A percentile compares a stretch with the other conserved stretches of the same genome.
Conservation (phyloP, 1,284 basidiomycete species). For the Tetrapyrgos nigripes region DNA sequence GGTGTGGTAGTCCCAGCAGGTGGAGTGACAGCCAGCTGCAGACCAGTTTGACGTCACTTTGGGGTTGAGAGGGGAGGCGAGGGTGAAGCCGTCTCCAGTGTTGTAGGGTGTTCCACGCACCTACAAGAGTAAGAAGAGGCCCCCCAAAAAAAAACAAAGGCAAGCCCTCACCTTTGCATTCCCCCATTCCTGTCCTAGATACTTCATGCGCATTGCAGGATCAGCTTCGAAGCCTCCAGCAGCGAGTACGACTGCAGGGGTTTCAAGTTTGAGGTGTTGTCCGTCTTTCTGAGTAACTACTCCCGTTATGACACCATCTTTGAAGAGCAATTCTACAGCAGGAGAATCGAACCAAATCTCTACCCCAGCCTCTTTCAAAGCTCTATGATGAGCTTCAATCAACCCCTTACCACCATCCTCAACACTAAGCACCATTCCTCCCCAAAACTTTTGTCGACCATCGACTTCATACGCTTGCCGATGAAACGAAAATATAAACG, state of each 20-base stretch:
- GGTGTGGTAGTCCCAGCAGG: conserved; percentile 74
- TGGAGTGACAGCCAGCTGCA: conserved; percentile 68
- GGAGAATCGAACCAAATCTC: conserved; percentile 61
- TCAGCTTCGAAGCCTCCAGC: conserved; percentile 72
- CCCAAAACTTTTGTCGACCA: conserved; percentile 72
- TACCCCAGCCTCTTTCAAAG: conserved; percentile 55
- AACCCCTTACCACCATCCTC: conserved; percentile 71
- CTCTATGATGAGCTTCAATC: conserved; percentile 60
- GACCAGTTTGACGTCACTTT: conserved; percentile 61
- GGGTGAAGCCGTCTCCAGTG: conserved; percentile 63
- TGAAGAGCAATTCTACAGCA: conserved; percentile 48
- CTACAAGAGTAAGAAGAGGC: conserved; percentile 34
- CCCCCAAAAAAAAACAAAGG: conserved; percentile 1
- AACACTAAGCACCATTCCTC: conserved; percentile 65
- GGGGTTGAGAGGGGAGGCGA: conserved; percentile 61
- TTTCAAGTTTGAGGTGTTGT: conserved; percentile 36
- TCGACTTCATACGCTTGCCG: conserved; percentile 70
- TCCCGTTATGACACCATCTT: conserved; percentile 49
- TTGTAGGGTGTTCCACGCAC: conserved; percentile 75
- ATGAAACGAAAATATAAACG: conserved; percentile 67
- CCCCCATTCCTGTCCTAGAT: conserved; percentile 63
- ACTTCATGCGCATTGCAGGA: conserved; percentile 50
- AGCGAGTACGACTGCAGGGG: conserved; percentile 60
- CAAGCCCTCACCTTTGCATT: conserved; percentile 53
- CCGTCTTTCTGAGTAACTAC: conserved; percentile 49